A percentile compares a stretch with the other conserved stretches of the same genome.
These are phyloP conservation scores for Fusarium beomiforme DNA, from an alignment of 2,329 filamentous ascomycete species.

Conservation along the genomic window DNA sequence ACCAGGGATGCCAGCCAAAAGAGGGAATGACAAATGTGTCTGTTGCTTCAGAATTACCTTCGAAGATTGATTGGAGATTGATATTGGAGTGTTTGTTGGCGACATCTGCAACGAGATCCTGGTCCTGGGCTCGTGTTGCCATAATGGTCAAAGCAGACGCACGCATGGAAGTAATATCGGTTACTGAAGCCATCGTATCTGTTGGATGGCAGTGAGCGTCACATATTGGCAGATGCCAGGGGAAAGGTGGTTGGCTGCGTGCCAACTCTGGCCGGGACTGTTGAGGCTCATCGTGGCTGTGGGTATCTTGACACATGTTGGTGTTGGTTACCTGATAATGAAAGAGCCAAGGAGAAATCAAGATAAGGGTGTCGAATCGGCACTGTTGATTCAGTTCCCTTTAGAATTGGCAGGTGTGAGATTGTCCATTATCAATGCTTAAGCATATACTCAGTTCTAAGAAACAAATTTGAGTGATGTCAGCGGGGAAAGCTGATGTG, in stretches of 20 bases:
- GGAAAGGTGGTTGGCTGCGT: constrained; percentile 55
- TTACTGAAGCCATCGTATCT: constrained; percentile 74
- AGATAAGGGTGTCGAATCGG: neutral
- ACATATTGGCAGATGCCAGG: constrained; percentile 76
- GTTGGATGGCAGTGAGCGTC: constrained; percentile 89
- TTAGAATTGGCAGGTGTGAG: neutral
- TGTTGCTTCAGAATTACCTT: neutral
- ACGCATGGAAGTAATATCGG: constrained; percentile 71
- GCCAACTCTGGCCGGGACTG: neutral
- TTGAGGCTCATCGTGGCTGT: constrained; percentile 8
- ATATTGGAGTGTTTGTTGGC: constrained; percentile 65
- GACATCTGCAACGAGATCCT: constrained; percentile 73
- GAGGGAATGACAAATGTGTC: constrained; percentile 63
- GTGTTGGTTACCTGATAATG: neutral
- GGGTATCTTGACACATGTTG: constrained; percentile 21
- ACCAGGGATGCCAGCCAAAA: constrained; percentile 93
- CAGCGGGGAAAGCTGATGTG: constrained; percentile 24
- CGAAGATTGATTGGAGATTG: neutral
- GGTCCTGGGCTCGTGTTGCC: constrained; percentile 80
- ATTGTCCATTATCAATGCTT: constrained; percentile 2
- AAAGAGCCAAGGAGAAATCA: neutral
- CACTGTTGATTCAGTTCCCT: neutral
- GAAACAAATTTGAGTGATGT: constrained; percentile 14
- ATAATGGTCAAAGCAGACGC: constrained; percentile 76
- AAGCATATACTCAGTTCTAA: constrained; percentile 4